phyloP scores from a whole-genome alignment of 805 yeast genomes.

The Tetrapisispora arboricola region DNA sequence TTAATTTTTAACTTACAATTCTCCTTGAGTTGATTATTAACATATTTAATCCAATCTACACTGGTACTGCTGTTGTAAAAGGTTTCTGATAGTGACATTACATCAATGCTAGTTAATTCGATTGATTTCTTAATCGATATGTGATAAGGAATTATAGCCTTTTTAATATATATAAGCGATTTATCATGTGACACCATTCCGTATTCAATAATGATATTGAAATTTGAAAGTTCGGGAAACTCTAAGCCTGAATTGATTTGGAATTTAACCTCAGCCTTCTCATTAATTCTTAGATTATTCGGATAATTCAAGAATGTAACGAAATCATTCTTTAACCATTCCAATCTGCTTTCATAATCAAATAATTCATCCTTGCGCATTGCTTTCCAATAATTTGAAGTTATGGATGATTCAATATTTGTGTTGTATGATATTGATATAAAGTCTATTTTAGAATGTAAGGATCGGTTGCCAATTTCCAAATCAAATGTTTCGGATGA shows the following conservation, averaged over 20 bases:
- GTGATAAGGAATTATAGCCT: constrained; percentile 19
- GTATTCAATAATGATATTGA: constrained; percentile 21
- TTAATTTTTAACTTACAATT: constrained; percentile 22
- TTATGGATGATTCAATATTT: constrained; percentile 17
- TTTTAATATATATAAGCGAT: constrained; percentile 16
- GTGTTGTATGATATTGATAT: constrained; percentile 15
- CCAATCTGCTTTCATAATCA: constrained; percentile 18
- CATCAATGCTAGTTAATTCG: constrained; percentile 60
- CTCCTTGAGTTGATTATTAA: constrained; percentile 12
- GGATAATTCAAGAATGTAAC: constrained; percentile 15
- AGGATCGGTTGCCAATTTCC: constrained; percentile 21
- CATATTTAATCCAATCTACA: constrained; percentile 23
- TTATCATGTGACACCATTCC: constrained; percentile 16
- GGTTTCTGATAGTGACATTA: constrained; percentile 44
- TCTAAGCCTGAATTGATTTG: constrained; percentile 18
- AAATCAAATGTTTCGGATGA: constrained; percentile 15
- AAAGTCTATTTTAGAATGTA: constrained; percentile 19
- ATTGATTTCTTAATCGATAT: constrained; percentile 43
- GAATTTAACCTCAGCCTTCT: constrained; percentile 14
- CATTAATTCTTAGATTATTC: constrained; percentile 15
- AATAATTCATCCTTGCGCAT: constrained; percentile 21
- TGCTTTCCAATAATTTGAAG: constrained; percentile 24
- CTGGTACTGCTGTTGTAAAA: constrained; percentile 13
- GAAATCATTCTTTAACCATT: constrained; percentile 16
- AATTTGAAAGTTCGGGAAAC: constrained; percentile 15